Percentiles rank a stretch among this genome's conserved stretches.
These are phyloP conservation scores for Pseudogymnoascus sp. DNA, from an alignment of 2,329 filamentous ascomycete species.

Conservation along the genomic window DNA sequence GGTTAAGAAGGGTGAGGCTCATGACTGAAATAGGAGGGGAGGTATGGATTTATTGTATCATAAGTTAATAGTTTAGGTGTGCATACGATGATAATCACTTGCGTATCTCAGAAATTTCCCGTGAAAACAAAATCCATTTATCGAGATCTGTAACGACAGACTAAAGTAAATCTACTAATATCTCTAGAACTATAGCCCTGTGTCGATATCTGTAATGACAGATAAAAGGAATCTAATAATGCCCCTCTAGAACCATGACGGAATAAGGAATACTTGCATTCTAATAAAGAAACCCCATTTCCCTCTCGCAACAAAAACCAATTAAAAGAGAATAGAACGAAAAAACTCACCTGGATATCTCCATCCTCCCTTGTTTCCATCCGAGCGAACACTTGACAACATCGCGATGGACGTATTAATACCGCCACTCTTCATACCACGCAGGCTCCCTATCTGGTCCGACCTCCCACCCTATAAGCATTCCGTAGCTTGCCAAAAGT, in stretches of 20 bases:
- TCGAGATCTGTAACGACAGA: not conserved
- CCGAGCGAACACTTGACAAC: too few relatives aligned
- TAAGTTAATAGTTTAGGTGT: not conserved
- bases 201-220: not conserved
- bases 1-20: conserved; percentile 2
- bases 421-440: too few relatives aligned
- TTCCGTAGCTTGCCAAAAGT: too few relatives aligned
- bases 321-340: too few relatives aligned
- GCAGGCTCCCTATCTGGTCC: too few relatives aligned
- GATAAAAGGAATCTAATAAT: not conserved
- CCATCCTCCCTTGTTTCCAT: too few relatives aligned
- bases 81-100: not conserved
- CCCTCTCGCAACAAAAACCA: too few relatives aligned
- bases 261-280: too few relatives aligned
- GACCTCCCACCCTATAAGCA: too few relatives aligned
- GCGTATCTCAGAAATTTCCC: not conserved
- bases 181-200: not conserved
- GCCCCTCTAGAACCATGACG: not conserved
- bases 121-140: not conserved
- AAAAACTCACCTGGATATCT: too few relatives aligned
- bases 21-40: not conserved
- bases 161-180: not conserved
- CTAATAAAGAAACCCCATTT: too few relatives aligned
- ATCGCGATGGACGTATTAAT: too few relatives aligned
- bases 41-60: not conserved